Base-by-base conservation (phyloP, 768 basidiomycete species). In the Russula brevipes region DNA sequence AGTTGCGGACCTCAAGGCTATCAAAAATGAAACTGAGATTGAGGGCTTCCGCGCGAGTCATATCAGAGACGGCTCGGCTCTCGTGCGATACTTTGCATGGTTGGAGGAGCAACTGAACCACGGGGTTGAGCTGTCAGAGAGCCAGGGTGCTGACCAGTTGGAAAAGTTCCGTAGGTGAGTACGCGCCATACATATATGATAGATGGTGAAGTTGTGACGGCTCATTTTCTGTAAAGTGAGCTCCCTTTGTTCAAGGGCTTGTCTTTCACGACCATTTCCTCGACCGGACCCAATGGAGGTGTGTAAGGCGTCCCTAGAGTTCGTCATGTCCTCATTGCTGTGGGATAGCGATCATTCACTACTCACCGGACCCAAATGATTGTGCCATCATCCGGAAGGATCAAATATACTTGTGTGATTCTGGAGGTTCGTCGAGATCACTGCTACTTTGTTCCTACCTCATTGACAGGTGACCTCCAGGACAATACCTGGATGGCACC, bases 71-170 rank as follows among this genome's bases (percentile, higher is more conserved):
- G 94, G 96, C 0, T 85, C 81, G 1, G 95, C 95, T 0, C 79
- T 98, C 52, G 85, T 83, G 8, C 82, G 87, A 14, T 99, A 98
- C 75, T 98, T 98, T 69, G 81, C 93, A 0, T 99, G 96, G 97
- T 79, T 99, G 1, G 94, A 98, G 73, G 89, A 94, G 65, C 82
- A 87, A 66, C 77, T 98, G 17, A 73, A 80, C 3, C 76, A 80
- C 7, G 90, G 85, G 0, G 78, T 76, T 17, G 79, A 78, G 61
- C 63, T 95, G 62, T 86, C 81, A 46, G 96, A 99, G 73, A 86
- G 85, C 66, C 81, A 93, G 63, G 96, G 83, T 12, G 88, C 94
- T 1, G 82, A 85, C 68, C 77, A 86, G 68, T 78, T 99, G 54
- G 89, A 94, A 75, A 76, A 83, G 68, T 97, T 82, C 69, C 79